phyloP scores from a whole-genome alignment of 805 yeast species.

The Hanseniaspora singularis region DNA sequence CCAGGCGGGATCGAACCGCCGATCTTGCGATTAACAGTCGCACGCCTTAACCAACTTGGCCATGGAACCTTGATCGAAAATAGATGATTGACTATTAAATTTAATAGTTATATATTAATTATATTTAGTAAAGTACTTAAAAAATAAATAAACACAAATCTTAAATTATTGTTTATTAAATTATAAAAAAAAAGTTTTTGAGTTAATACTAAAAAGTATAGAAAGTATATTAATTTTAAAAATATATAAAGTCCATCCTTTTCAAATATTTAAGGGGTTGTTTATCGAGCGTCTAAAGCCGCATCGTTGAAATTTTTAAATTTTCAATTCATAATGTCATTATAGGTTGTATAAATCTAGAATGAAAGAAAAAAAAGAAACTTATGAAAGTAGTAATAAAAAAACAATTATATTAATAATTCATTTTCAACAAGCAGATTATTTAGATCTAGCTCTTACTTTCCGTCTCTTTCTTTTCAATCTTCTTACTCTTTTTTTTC shows the following conservation, averaged over 20 bases:
- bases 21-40: slow-evolving; percentile 56
- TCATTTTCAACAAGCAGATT: slow-evolving; percentile 38
- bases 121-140: too few relatives aligned
- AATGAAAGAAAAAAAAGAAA: slow-evolving; percentile 1
- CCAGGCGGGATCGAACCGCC: slow-evolving; percentile 50
- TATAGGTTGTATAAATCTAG: background rate
- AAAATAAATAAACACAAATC: too few relatives aligned
- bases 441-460: slow-evolving; percentile 99
- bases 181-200: too few relatives aligned
- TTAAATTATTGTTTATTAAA: too few relatives aligned
- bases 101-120: too few relatives aligned
- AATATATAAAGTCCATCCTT: background rate
- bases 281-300: slow-evolving; percentile 6
- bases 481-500: slow-evolving; percentile 99
- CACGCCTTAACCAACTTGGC: slow-evolving; percentile 53
- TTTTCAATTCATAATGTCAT: background rate
- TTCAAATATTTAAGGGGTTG: slow-evolving; percentile 1
- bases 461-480: slow-evolving; percentile 99
- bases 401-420: background rate
- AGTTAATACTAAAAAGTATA: background rate
- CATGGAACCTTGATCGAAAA: slow-evolving; percentile 44
- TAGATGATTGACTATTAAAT: too few relatives aligned
- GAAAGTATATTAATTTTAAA: background rate
- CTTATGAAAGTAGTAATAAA: background rate
- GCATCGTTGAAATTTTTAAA: background rate